Evolutionary conservation across 2,329 filamentous ascomycete genomes (phyloP).

Genomic region (Pyricularia grisea): DNA sequence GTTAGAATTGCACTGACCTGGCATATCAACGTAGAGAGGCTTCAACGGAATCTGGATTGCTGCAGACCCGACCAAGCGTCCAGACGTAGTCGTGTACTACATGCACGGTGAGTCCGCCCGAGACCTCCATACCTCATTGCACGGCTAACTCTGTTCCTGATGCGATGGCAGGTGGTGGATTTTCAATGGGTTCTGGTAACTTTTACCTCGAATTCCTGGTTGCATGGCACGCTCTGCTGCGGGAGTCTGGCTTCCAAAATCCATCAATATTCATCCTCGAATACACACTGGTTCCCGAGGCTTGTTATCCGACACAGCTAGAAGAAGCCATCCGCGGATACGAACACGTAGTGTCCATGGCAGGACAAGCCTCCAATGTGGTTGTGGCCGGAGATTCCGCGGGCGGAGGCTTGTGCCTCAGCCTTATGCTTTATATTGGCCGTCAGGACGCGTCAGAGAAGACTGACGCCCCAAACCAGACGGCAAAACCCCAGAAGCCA

Average conservation of each 20-base stretch:
- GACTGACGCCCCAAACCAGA: slow-evolving; percentile 13
- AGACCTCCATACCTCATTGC: not conserved
- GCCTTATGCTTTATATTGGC: slow-evolving; percentile 60
- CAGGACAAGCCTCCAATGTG: slow-evolving; percentile 49
- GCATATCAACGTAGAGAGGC: slow-evolving; percentile 22
- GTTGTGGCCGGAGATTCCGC: slow-evolving; percentile 74
- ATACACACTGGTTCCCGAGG: slow-evolving; percentile 71
- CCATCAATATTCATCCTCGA: slow-evolving; percentile 73
- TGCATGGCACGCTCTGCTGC: slow-evolving; percentile 58
- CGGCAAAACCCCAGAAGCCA: slow-evolving; percentile 26
- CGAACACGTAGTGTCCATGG: slow-evolving; percentile 54
- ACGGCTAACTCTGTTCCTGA: not conserved
- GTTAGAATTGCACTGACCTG: not conserved
- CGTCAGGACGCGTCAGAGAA: slow-evolving; percentile 15
- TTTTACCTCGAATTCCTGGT: slow-evolving; percentile 83
- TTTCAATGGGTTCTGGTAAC: slow-evolving; percentile 71
- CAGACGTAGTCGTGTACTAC: slow-evolving; percentile 76
- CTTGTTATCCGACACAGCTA: slow-evolving; percentile 63
- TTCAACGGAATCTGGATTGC: slow-evolving; percentile 64
- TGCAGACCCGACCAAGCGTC: slow-evolving; percentile 45
- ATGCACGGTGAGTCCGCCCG: slow-evolving; percentile 51
- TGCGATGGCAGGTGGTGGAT: slow-evolving; percentile 55
- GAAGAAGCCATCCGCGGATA: slow-evolving; percentile 63
- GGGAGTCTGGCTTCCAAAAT: slow-evolving; percentile 57
- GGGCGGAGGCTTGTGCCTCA: slow-evolving; percentile 64